Conservation (phyloP, 441 rosid species). For the Syzygium syzygioides region DNA sequence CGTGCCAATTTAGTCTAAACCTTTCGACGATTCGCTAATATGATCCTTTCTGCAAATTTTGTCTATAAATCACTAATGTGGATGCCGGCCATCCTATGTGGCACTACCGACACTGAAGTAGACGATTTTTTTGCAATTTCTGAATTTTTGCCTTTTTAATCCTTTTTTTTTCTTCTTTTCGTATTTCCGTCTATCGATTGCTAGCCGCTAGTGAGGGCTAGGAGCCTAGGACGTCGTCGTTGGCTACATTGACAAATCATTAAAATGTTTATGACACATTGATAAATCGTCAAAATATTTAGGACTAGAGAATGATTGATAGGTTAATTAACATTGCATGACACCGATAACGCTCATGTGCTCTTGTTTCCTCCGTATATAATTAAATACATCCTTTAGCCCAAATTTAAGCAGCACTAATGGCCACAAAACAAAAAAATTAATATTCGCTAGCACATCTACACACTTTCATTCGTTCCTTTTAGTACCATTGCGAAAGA, state of each 20-base stretch:
- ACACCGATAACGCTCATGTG: background rate
- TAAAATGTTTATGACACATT: background rate
- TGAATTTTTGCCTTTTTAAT: background rate
- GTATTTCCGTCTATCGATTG: rapidly evolving
- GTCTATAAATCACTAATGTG: too few species aligned
- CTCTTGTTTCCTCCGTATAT: background rate
- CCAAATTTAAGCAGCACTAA: too few species aligned
- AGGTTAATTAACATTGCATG: background rate
- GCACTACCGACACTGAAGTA: rapidly evolving
- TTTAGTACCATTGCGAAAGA: background rate
- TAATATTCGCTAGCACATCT: background rate
- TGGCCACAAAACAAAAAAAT: background rate
- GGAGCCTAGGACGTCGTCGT: too few species aligned
- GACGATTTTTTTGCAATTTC: background rate
- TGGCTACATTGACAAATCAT: background rate
- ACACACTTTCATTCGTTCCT: background rate
- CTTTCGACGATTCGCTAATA: too few species aligned
- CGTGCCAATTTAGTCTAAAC: too few species aligned
- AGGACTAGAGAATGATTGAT: background rate
- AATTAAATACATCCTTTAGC: background rate
- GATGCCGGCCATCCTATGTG: rapidly evolving
- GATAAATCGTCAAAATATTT: rapidly evolving
- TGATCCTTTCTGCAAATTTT: too few species aligned
- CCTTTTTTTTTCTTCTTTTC: background rate
- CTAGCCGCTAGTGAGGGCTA: rapidly evolving